Percentiles rank a stretch among this genome's conserved stretches.
Evolutionary conservation across 2,329 filamentous ascomycete genomes (phyloP).

Genomic region (Aureobasidium sp.): DNA sequence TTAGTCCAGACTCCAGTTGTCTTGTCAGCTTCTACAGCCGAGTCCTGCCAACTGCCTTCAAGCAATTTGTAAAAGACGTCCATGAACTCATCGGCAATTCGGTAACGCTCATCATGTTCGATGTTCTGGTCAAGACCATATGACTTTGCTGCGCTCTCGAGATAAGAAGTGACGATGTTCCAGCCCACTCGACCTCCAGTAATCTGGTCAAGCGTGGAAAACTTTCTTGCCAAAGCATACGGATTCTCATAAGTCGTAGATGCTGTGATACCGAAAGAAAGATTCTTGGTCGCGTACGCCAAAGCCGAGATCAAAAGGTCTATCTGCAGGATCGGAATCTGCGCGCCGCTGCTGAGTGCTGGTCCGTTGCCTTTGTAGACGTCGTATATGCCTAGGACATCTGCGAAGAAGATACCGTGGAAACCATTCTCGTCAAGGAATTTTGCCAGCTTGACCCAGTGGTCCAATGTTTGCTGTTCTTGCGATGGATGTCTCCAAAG

Average conservation of each 20-base stretch:
- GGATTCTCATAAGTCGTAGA: conserved; percentile 64
- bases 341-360: conserved; percentile 43
- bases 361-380: conserved; percentile 51
- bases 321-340: conserved; percentile 66
- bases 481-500: conserved; percentile 28
- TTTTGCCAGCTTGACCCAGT: conserved; percentile 55
- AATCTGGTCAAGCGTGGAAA: conserved; percentile 61
- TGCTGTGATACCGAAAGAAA: conserved; percentile 63
- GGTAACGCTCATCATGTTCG: conserved; percentile 60
- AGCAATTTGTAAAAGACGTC: conserved; percentile 60
- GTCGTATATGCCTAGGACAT: conserved; percentile 61
- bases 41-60: conserved; percentile 60
- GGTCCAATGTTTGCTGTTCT: conserved; percentile 37
- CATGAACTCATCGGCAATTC: conserved; percentile 57
- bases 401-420: conserved; percentile 61
- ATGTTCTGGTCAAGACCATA: conserved; percentile 52
- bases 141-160: conserved; percentile 60
- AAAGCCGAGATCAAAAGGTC: conserved; percentile 50
- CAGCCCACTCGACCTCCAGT: conserved; percentile 48
- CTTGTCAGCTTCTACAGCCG: conserved; percentile 56
- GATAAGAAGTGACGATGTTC: conserved; percentile 59
- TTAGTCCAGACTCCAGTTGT: conserved; percentile 54
- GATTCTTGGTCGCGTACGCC: conserved; percentile 58
- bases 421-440: conserved; percentile 56
- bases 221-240: conserved; percentile 57